Evolutionary conservation across 2,329 filamentous ascomycete species (phyloP), one percentile per base, ranked within the genome.

Genomic region (Apiospora rasikravindrae): DNA sequence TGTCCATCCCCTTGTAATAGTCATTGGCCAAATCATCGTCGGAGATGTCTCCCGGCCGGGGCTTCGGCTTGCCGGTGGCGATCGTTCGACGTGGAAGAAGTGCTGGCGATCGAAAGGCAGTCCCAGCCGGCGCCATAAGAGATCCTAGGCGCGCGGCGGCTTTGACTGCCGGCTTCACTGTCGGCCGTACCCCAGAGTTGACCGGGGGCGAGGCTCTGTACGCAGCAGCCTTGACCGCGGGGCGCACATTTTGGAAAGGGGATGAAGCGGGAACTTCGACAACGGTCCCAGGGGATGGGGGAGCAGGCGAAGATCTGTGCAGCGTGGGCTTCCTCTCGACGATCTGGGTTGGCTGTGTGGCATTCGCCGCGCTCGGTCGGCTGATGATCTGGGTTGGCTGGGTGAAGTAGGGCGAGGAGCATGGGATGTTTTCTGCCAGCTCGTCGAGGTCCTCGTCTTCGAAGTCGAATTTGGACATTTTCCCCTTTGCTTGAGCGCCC

Each of bases 191-290:
- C 53, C 14, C 22, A 16, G n/a, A 40, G 37, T 40, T 67, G 24
- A n/a, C 33, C 6, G 66, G 44, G 26, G 66, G 66, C 42, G 66
- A 68, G 13, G n/a, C n/a, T 47, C 44, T 44, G 66, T 45, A 44
- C 6, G 10, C 44, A 19, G 66, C 45, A 26, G 66, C 44, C 66
- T 68, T 68, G 40, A 68, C 66, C 2, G 44, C 24, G 2, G 66
- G 66, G 33, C 24, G n/a, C 71, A 83, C 80, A n/a, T 84, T 82
- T 73, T 88, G 88, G 72, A 91, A 87, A 1, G 95, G 95, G 0
- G 96, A 98, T 3, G 95, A 98, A n/a, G 94, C 94, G 42, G 92
- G 91, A 3, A 98, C 95, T 81, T 98, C 95, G 71, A 98, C 80
- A 24, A 85, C 77, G 45, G 84, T 84, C 37, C 81, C 76, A 11